Base-by-base conservation (phyloP, 805 yeast species). In the Candida dendrica region DNA sequence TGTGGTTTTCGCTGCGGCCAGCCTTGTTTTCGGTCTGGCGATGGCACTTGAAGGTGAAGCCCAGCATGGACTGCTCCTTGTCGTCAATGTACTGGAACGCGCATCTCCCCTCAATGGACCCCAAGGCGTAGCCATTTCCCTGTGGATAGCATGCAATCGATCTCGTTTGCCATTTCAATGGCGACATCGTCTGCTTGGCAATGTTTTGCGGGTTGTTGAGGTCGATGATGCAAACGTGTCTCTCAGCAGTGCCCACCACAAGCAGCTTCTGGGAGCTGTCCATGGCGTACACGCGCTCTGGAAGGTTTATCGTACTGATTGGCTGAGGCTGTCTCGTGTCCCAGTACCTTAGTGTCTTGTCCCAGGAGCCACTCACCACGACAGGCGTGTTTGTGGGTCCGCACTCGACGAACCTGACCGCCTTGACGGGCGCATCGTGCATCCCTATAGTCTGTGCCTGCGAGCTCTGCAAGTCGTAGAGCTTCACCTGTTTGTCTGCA, bases 331-430 rank as follows among this genome's bases (percentile, higher is more conserved):
- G 80, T 57, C 97, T 80, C 66, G 85, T 71, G 64, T 93, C 98
- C 98, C 98, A 91, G 64, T 93, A 93, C 59, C 78, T 81, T 48
- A 93, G 65, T 1, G 97, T 88, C 65, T 88, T 89, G 64, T 93
- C 98, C 97, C 97, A 93, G 6, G 96, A 87, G 7, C 95, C 96
- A 36, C 90, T 78, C 3, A 89, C 97, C 22, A 91, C 78, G 49
- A 86, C 86, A 24, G 67, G 71, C 1, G 88, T 76, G 52, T 84
- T 85, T 8, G 81, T 69, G n/a, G 90, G 88, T 0, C 95, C 95
- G 58, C 90, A 83, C 47, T 81, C 82, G 10, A 87, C 95, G 47
- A 75, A 79, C 42, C 95, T 69, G 18, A 91, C 84, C 13, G 75
- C 60, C 42, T 74, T 76, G 3, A 93, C 95, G 0, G 96, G 74